Evolutionary conservation across 148 eudicot species (phyloP).

Genomic region (Rhododendron kiyosumense): DNA sequence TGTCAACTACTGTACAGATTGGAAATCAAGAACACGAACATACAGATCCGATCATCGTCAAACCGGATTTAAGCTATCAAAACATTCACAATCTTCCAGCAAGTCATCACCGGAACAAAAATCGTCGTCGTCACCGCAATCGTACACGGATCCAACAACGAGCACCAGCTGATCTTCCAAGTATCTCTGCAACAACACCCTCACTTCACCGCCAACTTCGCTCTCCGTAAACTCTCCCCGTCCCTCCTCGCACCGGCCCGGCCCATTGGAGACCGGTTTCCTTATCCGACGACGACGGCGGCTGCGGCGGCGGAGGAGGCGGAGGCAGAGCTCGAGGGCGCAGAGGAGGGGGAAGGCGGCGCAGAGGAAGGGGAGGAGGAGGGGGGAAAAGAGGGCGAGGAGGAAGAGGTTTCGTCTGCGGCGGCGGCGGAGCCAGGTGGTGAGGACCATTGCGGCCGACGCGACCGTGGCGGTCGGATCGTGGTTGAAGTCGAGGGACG

Average conservation of each 20-base stretch:
- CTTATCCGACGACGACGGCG: background rate
- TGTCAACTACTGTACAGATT: background rate
- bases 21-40: too few relatives aligned
- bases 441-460: slow-evolving; percentile 6
- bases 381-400: slow-evolving; percentile 33
- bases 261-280: background rate
- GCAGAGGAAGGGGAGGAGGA: slow-evolving; percentile 41
- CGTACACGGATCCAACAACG: slow-evolving; percentile 28
- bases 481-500: background rate
- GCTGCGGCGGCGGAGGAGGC: slow-evolving; percentile 23
- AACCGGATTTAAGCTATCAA: slow-evolving; percentile 7
- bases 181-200: slow-evolving; percentile 45
- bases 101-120: background rate
- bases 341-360: slow-evolving; percentile 37
- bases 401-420: slow-evolving; percentile 21
- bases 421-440: slow-evolving; percentile 30
- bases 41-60: background rate
- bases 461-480: slow-evolving; percentile 8
- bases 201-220: slow-evolving; percentile 25
- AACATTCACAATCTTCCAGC: slow-evolving; percentile 14
- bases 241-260: background rate
- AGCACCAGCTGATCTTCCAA: slow-evolving; percentile 53
- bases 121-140: slow-evolving; percentile 22
- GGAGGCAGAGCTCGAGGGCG: slow-evolving; percentile 30
- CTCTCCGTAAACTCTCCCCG: background rate